A percentile compares a stretch with the other conserved stretches of the same genome.
Evolutionary conservation across 1,139 yeast genomes (phyloP).

Genomic region (Saccharomyces hybrid): DNA sequence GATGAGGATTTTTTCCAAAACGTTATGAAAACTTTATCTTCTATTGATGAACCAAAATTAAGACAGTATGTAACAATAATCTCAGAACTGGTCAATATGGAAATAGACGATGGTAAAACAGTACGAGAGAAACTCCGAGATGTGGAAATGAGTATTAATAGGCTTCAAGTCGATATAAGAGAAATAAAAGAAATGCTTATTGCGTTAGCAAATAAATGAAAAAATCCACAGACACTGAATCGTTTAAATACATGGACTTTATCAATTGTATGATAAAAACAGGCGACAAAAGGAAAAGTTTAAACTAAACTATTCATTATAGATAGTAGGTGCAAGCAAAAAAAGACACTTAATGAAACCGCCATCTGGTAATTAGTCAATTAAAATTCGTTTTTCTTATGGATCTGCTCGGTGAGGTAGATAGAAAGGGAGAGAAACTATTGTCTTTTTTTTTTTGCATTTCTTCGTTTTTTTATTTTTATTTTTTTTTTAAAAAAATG

Average conservation of each 20-base stretch:
- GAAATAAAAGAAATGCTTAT: neutral
- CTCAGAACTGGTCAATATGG: neutral
- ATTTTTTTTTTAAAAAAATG: neutral
- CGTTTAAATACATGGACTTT: neutral
- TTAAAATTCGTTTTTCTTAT: neutral
- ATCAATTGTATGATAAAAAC: neutral
- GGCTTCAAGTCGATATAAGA: neutral
- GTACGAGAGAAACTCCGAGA: neutral
- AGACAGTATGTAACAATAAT: neutral
- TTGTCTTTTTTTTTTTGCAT: neutral
- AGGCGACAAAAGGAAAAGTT: too few species aligned
- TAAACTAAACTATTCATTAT: too few species aligned
- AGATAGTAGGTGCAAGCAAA: too few species aligned
- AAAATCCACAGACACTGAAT: neutral
- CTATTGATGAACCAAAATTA: neutral
- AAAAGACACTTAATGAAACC: neutral
- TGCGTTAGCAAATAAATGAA: neutral
- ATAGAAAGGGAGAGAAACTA: neutral
- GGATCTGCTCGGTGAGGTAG: neutral
- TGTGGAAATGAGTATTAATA: neutral
- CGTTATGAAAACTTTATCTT: neutral
- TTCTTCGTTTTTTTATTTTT: neutral
- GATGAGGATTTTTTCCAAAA: neutral
- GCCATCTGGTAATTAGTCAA: neutral
- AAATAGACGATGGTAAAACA: neutral